These are phyloP conservation scores for Citrus mangshanensis DNA, from an alignment of 345 rosid species.

Conservation along the genomic window DNA sequence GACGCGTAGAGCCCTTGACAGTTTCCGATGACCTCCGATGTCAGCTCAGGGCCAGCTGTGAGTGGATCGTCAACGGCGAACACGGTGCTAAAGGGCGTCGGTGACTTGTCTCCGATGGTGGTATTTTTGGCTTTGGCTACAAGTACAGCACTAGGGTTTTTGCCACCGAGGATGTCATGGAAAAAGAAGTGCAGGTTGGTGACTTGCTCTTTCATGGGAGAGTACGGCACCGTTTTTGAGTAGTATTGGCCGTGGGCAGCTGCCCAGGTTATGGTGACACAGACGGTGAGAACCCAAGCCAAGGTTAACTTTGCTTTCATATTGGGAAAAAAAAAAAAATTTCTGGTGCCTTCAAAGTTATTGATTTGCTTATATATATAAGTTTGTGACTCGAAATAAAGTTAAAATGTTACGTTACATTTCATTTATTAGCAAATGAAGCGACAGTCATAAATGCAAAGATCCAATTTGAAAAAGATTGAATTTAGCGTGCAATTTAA, in stretches of 20 bases:
- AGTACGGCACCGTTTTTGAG: neutral
- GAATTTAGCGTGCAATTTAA: neutral
- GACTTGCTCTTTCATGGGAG: neutral
- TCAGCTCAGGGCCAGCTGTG: neutral
- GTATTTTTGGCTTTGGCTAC: constrained; percentile 7
- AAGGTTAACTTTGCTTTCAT: neutral
- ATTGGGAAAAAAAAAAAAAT: neutral
- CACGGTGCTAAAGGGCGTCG: neutral
- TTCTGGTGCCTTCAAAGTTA: neutral
- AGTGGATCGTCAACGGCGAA: constrained; percentile 11
- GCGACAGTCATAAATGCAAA: neutral
- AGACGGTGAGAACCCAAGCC: neutral
- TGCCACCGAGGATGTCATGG: constrained; percentile 21
- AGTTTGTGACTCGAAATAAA: no score
- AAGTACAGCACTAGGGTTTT: constrained; percentile 17
- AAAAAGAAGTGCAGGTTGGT: constrained; percentile 24
- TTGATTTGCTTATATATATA: neutral
- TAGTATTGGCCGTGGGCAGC: neutral
- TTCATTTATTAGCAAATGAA: no score
- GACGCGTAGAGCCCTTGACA: constrained; percentile 5
- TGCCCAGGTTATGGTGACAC: neutral
- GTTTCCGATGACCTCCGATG: constrained; percentile 2
- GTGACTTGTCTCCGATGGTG: neutral
- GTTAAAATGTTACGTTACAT: no score
- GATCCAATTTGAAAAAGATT: neutral